Conservation (phyloP, 2,329 filamentous ascomycete species). For the Trichophyton mentagrophytes region DNA sequence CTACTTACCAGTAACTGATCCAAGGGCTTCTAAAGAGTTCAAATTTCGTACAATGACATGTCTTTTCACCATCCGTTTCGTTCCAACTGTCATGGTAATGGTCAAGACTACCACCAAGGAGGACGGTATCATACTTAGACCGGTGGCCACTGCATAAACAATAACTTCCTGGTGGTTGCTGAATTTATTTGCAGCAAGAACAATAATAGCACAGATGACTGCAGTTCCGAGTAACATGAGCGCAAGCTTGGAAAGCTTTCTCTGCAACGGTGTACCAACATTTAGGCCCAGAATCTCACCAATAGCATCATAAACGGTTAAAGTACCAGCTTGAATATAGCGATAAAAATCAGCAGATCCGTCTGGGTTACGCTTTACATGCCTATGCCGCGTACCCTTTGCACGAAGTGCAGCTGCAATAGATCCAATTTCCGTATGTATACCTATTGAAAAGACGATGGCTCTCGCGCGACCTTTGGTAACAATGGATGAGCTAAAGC, state of each 20-base stretch:
- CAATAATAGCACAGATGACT: slow-evolving; percentile 55
- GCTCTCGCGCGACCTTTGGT: slow-evolving; percentile 49
- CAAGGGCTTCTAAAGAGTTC: slow-evolving; percentile 46
- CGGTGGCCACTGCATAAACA: slow-evolving; percentile 50
- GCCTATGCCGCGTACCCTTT: slow-evolving; percentile 40
- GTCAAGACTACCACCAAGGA: slow-evolving; percentile 53
- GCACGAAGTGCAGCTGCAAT: slow-evolving; percentile 52
- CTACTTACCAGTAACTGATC: slow-evolving; percentile 39
- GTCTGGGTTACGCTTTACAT: slow-evolving; percentile 39
- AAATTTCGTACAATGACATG: slow-evolving; percentile 47
- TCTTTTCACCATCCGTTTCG: slow-evolving; percentile 44
- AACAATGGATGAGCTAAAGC: slow-evolving; percentile 48
- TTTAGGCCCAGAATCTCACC: slow-evolving; percentile 54
- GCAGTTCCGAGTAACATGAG: slow-evolving; percentile 54
- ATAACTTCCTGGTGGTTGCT: slow-evolving; percentile 44
- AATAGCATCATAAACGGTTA: slow-evolving; percentile 45
- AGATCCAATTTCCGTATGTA: slow-evolving; percentile 50
- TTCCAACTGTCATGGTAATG: slow-evolving; percentile 53
- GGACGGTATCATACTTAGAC: slow-evolving; percentile 49
- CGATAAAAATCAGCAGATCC: slow-evolving; percentile 40
- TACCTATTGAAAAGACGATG: slow-evolving; percentile 50
- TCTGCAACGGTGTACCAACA: slow-evolving; percentile 56
- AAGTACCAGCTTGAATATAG: slow-evolving; percentile 38
- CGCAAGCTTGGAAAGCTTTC: slow-evolving; percentile 54
- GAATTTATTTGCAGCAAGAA: slow-evolving; percentile 51